phyloP scores from a whole-genome alignment of 768 basidiomycete genomes.

The Lactarius tabidus region DNA sequence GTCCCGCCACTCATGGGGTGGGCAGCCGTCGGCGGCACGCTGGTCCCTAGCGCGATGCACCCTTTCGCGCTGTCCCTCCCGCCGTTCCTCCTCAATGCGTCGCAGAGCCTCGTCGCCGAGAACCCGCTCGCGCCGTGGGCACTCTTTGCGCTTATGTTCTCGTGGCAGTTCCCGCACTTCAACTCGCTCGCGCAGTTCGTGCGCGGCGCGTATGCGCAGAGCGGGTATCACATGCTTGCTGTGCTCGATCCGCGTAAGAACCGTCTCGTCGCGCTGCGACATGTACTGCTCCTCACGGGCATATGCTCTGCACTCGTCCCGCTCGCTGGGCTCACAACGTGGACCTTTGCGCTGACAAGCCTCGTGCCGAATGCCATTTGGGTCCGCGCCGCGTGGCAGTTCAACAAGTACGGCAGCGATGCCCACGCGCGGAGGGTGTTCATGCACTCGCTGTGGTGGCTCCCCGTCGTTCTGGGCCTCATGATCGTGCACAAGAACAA shows the following conservation, averaged over 20 bases:
- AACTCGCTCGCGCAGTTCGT: constrained; percentile 87
- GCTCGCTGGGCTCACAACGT: constrained; percentile 88
- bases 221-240: constrained; percentile 90
- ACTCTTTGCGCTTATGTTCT: constrained; percentile 81
- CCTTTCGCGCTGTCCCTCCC: constrained; percentile 61
- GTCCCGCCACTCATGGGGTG: constrained; percentile 97
- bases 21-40: constrained; percentile 85
- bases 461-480: constrained; percentile 83
- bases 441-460: constrained; percentile 81
- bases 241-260: constrained; percentile 76
- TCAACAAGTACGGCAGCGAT: constrained; percentile 69
- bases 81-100: constrained; percentile 39
- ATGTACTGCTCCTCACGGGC: constrained; percentile 70
- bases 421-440: constrained; percentile 76
- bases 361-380: constrained; percentile 72
- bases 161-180: constrained; percentile 99
- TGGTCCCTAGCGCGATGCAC: constrained; percentile 61
- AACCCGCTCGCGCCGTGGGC: constrained; percentile 80
- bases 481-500: constrained; percentile 96
- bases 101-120: constrained; percentile 54
- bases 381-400: constrained; percentile 63
- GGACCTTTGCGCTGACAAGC: constrained; percentile 78
- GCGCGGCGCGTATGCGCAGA: constrained; percentile 84
- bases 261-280: constrained; percentile 79
- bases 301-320: constrained; percentile 80